A percentile compares a stretch with the other conserved stretches of the same genome.
Evolutionary conservation across 2,329 filamentous ascomycete species (phyloP).

Genomic region (Beauveria varroae): DNA sequence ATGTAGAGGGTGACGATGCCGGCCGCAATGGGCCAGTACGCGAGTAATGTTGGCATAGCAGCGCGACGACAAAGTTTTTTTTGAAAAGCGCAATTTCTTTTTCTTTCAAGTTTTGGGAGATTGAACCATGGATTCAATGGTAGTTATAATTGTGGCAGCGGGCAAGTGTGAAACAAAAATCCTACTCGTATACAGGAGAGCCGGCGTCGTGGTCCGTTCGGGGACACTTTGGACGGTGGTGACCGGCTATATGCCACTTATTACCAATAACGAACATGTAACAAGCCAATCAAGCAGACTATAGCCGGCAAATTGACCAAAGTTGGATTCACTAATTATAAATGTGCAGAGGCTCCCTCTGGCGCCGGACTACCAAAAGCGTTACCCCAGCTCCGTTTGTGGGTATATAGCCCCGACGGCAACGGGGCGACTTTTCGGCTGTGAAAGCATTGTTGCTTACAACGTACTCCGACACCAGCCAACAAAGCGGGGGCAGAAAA

Average conservation of each 20-base stretch:
- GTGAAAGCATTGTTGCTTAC: no score
- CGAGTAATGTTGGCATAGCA: not conserved
- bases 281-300: not conserved
- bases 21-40: conserved; percentile 3
- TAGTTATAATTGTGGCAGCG: not conserved
- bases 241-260: not conserved
- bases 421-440: not conserved
- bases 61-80: not conserved
- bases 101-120: not conserved
- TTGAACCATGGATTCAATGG: not conserved
- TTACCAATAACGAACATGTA: not conserved
- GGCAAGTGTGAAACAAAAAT: not conserved
- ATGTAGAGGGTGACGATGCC: not conserved
- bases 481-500: not conserved
- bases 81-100: not conserved
- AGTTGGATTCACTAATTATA: not conserved
- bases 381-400: not conserved
- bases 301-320: not conserved
- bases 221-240: not conserved
- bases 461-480: not conserved
- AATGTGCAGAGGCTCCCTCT: not conserved
- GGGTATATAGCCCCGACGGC: not conserved
- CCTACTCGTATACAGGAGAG: not conserved
- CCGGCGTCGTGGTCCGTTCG: not conserved
- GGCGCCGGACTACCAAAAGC: not conserved